Conservation (phyloP, 164 flowering plant genomes). For the Chloranthus sessilifolius region DNA sequence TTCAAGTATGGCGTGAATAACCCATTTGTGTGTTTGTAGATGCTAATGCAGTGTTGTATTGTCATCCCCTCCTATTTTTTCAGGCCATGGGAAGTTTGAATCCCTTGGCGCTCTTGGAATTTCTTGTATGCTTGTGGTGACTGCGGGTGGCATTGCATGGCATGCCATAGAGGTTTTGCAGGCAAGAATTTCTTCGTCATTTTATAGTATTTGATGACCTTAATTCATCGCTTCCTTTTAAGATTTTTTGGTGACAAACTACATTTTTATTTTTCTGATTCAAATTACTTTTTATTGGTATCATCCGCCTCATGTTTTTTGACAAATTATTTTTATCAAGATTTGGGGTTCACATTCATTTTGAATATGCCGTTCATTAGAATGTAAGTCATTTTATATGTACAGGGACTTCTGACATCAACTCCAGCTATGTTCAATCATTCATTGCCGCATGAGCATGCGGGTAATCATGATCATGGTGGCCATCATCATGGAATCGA, state of each 20-base stretch:
- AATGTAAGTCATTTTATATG: constrained; percentile 10
- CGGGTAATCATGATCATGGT: constrained; percentile 36
- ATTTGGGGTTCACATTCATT: not conserved
- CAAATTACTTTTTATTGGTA: no score
- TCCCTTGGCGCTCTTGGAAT: constrained; percentile 95
- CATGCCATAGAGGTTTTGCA: constrained; percentile 71
- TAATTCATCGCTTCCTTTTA: no score
- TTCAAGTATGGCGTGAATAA: no score
- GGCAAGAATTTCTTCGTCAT: no score
- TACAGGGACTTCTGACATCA: constrained; percentile 58
- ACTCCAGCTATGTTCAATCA: constrained; percentile 50
- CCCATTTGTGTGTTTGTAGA: no score
- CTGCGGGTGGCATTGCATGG: constrained; percentile 96
- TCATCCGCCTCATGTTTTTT: no score
- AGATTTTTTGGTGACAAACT: no score
- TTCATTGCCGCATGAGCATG: constrained; percentile 37
- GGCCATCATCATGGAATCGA: constrained; percentile 86
- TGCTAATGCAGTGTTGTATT: not conserved
- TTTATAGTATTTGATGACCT: no score
- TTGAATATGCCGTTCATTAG: not conserved
- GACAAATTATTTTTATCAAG: no score
- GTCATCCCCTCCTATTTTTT: constrained; percentile 7
- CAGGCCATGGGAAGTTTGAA: constrained; percentile 99
- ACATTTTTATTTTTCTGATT: no score
- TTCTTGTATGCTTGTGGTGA: constrained; percentile 83